Evolutionary conservation across 208 protist genomes (phyloP).

Genomic region (Crithidia sp.): DNA sequence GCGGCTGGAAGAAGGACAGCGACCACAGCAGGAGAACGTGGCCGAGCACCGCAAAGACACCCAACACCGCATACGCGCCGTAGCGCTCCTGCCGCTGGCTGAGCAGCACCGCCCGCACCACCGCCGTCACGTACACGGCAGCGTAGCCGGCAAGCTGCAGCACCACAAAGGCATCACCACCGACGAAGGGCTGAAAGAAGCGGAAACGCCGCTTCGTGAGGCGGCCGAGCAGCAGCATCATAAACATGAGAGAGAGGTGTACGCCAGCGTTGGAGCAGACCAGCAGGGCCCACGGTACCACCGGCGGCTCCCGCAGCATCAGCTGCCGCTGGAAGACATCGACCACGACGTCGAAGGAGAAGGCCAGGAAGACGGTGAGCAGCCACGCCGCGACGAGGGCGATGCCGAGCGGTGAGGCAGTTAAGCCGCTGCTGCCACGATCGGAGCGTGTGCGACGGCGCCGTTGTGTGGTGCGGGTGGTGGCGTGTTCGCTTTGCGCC

Average conservation of each 20-base stretch:
- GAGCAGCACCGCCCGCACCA: conserved; percentile 47
- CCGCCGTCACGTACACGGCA: conserved; percentile 30
- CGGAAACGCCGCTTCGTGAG: conserved; percentile 44
- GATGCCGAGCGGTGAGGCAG: conserved; percentile 32
- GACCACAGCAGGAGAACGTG: conserved; percentile 63
- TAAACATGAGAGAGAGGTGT: conserved; percentile 35
- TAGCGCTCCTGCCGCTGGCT: conserved; percentile 42
- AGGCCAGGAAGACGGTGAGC: conserved; percentile 33
- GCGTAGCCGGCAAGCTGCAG: conserved; percentile 71
- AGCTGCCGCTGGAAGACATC: conserved; percentile 72
- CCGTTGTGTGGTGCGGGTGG: not conserved
- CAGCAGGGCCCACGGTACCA: conserved; percentile 49
- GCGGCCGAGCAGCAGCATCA: conserved; percentile 48
- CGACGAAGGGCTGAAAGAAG: conserved; percentile 75
- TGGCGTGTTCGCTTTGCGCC: not conserved
- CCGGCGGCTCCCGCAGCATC: conserved; percentile 20
- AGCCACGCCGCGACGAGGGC: conserved; percentile 55
- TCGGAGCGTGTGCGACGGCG: not conserved
- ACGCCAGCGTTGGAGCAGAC: conserved; percentile 43
- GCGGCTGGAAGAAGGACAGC: conserved; percentile 61
- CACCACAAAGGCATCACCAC: conserved; percentile 64
- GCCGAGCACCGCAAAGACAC: conserved; percentile 42
- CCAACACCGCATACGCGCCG: conserved; percentile 61
- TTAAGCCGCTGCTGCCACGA: not conserved
- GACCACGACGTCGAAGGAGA: conserved; percentile 60